Evolutionary conservation across 2,329 filamentous ascomycete genomes (phyloP).

Genomic region (Colletotrichum orchidophilum): DNA sequence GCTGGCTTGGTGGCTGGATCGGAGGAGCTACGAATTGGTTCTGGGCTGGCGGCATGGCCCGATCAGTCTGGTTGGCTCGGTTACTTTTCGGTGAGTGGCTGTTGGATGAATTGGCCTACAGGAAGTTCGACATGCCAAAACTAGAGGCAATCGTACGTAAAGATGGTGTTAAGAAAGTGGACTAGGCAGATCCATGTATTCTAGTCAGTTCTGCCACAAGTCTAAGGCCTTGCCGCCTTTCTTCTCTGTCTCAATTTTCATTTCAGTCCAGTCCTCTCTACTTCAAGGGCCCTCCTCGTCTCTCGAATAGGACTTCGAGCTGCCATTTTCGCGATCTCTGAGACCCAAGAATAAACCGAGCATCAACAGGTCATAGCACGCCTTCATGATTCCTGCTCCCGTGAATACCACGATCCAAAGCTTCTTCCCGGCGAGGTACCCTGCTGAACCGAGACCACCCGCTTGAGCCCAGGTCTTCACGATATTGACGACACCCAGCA

Average conservation of each 20-base stretch:
- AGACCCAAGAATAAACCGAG: constrained; percentile 56
- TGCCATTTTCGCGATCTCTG: constrained; percentile 38
- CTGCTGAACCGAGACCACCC: constrained; percentile 70
- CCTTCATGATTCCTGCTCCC: constrained; percentile 70
- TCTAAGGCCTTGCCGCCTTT: too few species aligned
- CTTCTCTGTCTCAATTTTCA: neutral
- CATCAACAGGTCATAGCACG: constrained; percentile 67
- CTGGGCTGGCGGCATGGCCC: constrained; percentile 46
- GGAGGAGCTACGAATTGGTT: constrained; percentile 46
- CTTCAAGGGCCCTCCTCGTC: constrained; percentile 16
- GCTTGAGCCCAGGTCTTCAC: constrained; percentile 73
- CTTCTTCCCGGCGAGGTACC: constrained; percentile 64
- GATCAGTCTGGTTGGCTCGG: constrained; percentile 41
- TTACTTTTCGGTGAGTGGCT: constrained; percentile 42
- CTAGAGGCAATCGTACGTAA: constrained; percentile 29
- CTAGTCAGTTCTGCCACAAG: too few species aligned
- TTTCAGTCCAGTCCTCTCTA: neutral
- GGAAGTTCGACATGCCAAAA: constrained; percentile 52
- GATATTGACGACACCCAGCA: constrained; percentile 76
- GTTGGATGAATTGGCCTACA: constrained; percentile 41
- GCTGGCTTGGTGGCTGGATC: constrained; percentile 44
- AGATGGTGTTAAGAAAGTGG: constrained; percentile 14
- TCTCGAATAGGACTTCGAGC: constrained; percentile 24
- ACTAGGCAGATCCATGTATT: neutral
- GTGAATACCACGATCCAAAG: constrained; percentile 72